Evolutionary conservation across 2,329 filamentous ascomycete genomes (phyloP).

Genomic region (Neoascochyta sp.): DNA sequence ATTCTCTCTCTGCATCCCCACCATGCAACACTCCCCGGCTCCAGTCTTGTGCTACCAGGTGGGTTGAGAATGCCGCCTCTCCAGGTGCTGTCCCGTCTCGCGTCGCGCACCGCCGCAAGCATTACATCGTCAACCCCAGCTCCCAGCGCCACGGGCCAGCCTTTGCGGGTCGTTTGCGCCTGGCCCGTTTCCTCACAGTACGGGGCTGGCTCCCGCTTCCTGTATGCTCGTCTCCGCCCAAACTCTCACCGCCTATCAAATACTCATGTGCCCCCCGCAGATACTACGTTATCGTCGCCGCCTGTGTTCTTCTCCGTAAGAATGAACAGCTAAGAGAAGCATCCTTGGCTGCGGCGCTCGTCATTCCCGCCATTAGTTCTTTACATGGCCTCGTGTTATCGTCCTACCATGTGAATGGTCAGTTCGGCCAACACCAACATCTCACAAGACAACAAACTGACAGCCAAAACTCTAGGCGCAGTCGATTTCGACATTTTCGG

Average conservation of each 20-base stretch:
- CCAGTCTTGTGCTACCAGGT: no score
- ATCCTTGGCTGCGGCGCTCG: conserved; percentile 56
- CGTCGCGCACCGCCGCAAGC: conserved; percentile 9
- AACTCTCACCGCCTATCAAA: conserved; percentile 7
- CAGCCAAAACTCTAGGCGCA: conserved; percentile 45
- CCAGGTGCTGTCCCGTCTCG: conserved; percentile 21
- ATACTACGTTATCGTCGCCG: conserved; percentile 60
- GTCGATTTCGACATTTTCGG: conserved; percentile 68
- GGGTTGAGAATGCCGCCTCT: conserved; percentile 33
- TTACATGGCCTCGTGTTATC: conserved; percentile 62
- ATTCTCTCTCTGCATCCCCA: conserved; percentile 1
- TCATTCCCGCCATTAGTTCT: conserved; percentile 62
- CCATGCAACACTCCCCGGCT: no score
- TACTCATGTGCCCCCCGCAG: conserved; percentile 40
- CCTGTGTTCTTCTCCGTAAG: conserved; percentile 61
- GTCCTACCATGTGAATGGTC: conserved; percentile 56
- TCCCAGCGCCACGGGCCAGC: conserved; percentile 14
- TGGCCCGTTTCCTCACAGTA: conserved; percentile 59
- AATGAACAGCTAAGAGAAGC: conserved; percentile 60
- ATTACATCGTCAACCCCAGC: conserved; percentile 15
- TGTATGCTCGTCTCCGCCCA: conserved; percentile 35
- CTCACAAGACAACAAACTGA: conserved; percentile 7
- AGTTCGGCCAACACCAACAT: conserved; percentile 23
- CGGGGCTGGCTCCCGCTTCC: conserved; percentile 51
- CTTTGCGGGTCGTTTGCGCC: conserved; percentile 51